Evolutionary conservation across 2,329 filamentous ascomycete genomes (phyloP).

Genomic region (Helicocarpus griseus): DNA sequence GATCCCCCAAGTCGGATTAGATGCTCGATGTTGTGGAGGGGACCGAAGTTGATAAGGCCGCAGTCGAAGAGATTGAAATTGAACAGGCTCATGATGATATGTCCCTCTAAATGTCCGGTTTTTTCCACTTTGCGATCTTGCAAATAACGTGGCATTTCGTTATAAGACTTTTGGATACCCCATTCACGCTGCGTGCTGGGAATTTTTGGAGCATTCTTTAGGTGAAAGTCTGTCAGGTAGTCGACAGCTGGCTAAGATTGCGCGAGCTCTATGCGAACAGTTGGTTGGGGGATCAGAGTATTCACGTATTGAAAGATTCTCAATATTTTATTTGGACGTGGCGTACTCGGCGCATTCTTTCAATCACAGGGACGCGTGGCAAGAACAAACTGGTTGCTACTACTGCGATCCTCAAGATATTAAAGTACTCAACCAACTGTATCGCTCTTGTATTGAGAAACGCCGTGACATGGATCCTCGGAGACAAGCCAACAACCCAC

Average conservation of each 20-base stretch:
- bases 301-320: too few relatives aligned
- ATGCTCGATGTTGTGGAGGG: too few relatives aligned
- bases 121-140: slow-evolving; percentile 2
- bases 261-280: not conserved
- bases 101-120: too few relatives aligned
- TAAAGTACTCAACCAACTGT: not conserved
- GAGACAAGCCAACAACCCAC: too few relatives aligned
- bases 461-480: too few relatives aligned
- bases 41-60: too few relatives aligned
- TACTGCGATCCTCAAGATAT: not conserved
- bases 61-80: too few relatives aligned
- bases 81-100: too few relatives aligned
- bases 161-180: slow-evolving; percentile 1
- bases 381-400: not conserved
- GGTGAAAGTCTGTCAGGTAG: not conserved
- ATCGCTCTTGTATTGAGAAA: not conserved
- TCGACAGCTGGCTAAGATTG: not conserved
- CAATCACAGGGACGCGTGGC: not conserved
- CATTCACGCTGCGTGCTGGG: not conserved
- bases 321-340: not conserved
- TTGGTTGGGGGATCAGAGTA: too few relatives aligned
- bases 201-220: not conserved
- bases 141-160: not conserved
- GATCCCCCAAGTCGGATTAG: too few relatives aligned
- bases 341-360: not conserved